Conservation (phyloP, 2,329 filamentous ascomycete genomes). For the Coccinonectria pachysandricola region DNA sequence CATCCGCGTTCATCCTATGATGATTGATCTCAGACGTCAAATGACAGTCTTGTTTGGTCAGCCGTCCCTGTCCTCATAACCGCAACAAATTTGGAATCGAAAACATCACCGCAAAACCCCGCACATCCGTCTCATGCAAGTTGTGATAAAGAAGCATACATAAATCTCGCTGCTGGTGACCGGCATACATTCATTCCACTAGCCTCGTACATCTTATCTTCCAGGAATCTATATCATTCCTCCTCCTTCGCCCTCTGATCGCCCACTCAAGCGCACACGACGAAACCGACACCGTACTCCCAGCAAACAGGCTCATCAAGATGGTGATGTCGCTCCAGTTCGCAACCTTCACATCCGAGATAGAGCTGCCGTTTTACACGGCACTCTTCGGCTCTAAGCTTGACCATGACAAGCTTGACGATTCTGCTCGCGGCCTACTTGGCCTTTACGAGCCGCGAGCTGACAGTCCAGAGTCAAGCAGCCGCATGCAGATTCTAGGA, state of each 20-base stretch:
- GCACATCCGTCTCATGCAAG: neutral
- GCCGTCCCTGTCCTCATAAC: constrained; percentile 4
- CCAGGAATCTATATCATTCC: constrained; percentile 1
- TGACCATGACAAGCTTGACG: constrained; percentile 93
- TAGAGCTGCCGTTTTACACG: constrained; percentile 91
- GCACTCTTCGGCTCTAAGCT: constrained; percentile 89
- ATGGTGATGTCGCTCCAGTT: constrained; percentile 54
- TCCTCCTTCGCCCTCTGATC: constrained; percentile 7
- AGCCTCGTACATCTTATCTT: constrained; percentile 1
- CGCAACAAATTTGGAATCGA: too few relatives aligned
- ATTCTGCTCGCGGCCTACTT: constrained; percentile 75
- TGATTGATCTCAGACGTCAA: constrained; percentile 12
- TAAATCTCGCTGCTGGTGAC: too few relatives aligned
- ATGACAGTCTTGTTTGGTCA: constrained; percentile 16
- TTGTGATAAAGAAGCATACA: too few relatives aligned
- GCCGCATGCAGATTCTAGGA: constrained; percentile 82
- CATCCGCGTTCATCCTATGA: constrained; percentile 13
- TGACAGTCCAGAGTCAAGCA: constrained; percentile 64
- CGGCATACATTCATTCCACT: too few relatives aligned
- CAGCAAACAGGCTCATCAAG: constrained; percentile 18
- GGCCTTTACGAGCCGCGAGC: constrained; percentile 81
- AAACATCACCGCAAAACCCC: too few relatives aligned
- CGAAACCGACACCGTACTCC: too few relatives aligned
- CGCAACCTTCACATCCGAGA: constrained; percentile 84
- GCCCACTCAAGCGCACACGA: too few relatives aligned